Evolutionary conservation across 352 stramenopile genomes (phyloP), one percentile per base, ranked within the genome.

Genomic region (Globisporangium radiosum): DNA sequence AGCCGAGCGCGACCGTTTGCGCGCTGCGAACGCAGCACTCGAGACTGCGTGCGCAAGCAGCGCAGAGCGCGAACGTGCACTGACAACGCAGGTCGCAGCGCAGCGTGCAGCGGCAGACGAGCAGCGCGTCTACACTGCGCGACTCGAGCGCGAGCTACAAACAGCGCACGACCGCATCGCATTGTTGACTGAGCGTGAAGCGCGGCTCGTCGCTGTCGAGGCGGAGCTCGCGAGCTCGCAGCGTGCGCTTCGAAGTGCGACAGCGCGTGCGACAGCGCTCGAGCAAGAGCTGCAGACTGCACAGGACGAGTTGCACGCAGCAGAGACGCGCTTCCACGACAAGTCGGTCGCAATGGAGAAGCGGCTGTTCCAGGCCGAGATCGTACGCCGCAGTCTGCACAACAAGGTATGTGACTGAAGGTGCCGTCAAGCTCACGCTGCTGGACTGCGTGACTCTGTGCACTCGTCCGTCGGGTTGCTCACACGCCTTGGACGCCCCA

Each of bases 351-450:
- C 11, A 67, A 58, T 87, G 37, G 74, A 90, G 56, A 69, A 61
- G 4, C 73, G 71, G 15, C 68, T 90, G 2, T 85, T 83, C 50
- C 65, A 90, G 56, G 70, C 69, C 25, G 85, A 95, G 66, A 70
- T 83, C 50, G 69, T 92, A 39, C 84, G 85, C 14, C 72, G 85
- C 52, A 87, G 74, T 62, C 70, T 95, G 1, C 85, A 95, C 69
- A 93, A 95, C 78, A 89, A 95, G 77, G 81, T 87, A 70, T 15
- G 47, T 25, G 0, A 25, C 10, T 49, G 8, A 19, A 33, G 25
- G 25, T 33, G 25, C 25, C 25, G 11, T n/a, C 3, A 5, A 3
- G 7, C 39, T 14, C 4, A 45, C 2, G 25, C 17, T 47, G 44
- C 43, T 56, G 25, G 25, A 3, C 25, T 33, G 25, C 25, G 25